Percentiles rank a stretch among this genome's conserved stretches.
phyloP scores from a whole-genome alignment of 148 eudicot genomes.

The Polygonum maritimum region DNA sequence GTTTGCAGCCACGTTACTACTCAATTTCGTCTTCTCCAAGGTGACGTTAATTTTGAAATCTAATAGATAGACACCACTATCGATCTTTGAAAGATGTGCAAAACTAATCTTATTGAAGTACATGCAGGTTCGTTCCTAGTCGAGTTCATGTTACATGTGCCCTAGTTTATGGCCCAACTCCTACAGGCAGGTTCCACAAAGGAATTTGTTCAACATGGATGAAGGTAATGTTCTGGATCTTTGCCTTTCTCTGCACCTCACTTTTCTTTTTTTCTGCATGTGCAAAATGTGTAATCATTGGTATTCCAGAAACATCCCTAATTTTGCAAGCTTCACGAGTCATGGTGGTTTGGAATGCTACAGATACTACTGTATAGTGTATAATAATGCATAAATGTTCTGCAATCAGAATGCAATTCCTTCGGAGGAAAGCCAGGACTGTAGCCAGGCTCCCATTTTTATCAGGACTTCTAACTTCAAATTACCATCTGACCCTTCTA shows the following conservation, averaged over 20 bases:
- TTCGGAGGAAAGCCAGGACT: conserved; percentile 37
- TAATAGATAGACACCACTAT: background rate
- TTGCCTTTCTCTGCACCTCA: background rate
- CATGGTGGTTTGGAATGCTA: background rate
- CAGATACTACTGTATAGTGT: background rate
- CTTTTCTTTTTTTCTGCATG: background rate
- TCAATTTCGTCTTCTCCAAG: conserved; percentile 88
- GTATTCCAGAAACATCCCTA: background rate
- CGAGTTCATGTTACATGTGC: conserved; percentile 79
- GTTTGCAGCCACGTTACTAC: conserved; percentile 77
- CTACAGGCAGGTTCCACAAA: conserved; percentile 75
- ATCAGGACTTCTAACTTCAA: conserved; percentile 81
- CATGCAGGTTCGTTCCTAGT: conserved; percentile 45
- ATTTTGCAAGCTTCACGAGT: background rate
- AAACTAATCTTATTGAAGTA: background rate
- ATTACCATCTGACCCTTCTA: conserved; percentile 53
- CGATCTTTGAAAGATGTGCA: background rate
- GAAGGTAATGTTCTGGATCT: conserved; percentile 42
- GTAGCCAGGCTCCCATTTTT: conserved; percentile 75
- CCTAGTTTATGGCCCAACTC: conserved; percentile 63
- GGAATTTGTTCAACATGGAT: conserved; percentile 94
- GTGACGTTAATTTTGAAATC: conserved; percentile 18
- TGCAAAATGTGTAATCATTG: background rate
- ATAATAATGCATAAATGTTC: background rate
- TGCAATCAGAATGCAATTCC: conserved; percentile 61